phyloP scores from a whole-genome alignment of 352 stramenopile species.

The Globisporangium perplexum region DNA sequence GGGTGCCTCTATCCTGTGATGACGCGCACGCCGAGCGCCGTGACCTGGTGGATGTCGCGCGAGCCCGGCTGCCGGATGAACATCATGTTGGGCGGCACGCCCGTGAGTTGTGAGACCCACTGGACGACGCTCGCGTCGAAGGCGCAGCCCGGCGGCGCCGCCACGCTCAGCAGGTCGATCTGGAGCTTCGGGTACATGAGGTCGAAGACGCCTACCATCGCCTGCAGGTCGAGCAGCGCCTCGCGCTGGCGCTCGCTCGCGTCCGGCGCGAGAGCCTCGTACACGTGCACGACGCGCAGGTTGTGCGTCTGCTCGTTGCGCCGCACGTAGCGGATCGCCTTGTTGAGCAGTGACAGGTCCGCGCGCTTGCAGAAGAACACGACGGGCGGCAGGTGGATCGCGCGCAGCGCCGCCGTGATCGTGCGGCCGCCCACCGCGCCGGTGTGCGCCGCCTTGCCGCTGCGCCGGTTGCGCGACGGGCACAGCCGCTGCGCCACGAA shows the following conservation, averaged over 20 bases:
- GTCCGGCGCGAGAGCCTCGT: conserved; percentile 6
- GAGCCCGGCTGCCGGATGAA: conserved; percentile 86
- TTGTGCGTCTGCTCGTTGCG: conserved; percentile 83
- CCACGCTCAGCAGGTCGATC: conserved; percentile 63
- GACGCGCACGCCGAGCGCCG: conserved; percentile 62
- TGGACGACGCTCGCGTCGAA: conserved; percentile 65
- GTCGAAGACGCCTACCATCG: conserved; percentile 61
- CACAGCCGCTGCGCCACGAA: conserved; percentile 7
- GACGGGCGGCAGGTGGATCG: conserved; percentile 52
- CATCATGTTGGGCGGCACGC: conserved; percentile 81
- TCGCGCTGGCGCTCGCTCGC: background rate
- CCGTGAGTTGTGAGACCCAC: conserved; percentile 58
- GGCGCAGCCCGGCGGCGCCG: conserved; percentile 18
- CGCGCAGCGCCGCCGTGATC: conserved; percentile 35
- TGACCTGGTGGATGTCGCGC: conserved; percentile 55
- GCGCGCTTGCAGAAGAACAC: conserved; percentile 87
- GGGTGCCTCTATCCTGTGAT: conserved; percentile 43
- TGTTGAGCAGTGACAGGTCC: conserved; percentile 87
- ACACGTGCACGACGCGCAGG: conserved; percentile 82
- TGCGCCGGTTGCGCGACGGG: conserved; percentile 19
- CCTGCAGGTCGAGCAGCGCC: conserved; percentile 18
- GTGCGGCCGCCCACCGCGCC: conserved; percentile 33
- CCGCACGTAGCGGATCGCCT: conserved; percentile 86
- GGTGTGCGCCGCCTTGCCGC: conserved; percentile 35
- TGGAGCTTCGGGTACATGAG: conserved; percentile 84